Conservation (phyloP, 164 flowering plant species). For the Chimonanthus praecox region DNA sequence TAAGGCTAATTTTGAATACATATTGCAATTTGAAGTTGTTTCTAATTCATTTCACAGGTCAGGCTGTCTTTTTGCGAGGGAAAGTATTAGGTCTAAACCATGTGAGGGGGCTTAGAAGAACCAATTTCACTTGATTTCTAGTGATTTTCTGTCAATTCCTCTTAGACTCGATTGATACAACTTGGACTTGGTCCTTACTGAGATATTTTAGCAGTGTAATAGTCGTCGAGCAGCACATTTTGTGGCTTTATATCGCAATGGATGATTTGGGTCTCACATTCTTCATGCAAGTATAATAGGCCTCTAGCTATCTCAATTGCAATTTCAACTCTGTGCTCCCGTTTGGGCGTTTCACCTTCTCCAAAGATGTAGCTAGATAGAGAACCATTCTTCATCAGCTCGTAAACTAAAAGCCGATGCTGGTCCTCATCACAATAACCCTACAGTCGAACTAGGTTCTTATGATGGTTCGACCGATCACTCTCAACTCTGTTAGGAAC, state of each 20-base stretch:
- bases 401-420: slow-evolving; percentile 20
- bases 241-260: slow-evolving; percentile 27
- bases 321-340: slow-evolving; percentile 22
- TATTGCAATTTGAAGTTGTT: neutral
- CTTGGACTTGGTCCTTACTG: too few species aligned
- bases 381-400: slow-evolving; percentile 21
- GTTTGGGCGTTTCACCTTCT: slow-evolving; percentile 15
- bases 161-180: too few species aligned
- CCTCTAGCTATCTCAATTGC: slow-evolving; percentile 22
- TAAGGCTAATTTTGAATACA: neutral
- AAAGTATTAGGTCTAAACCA: too few species aligned
- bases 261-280: slow-evolving; percentile 21
- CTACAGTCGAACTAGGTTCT: slow-evolving; percentile 19
- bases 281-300: slow-evolving; percentile 19
- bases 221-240: slow-evolving; percentile 18
- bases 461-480: slow-evolving; percentile 28
- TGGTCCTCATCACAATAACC: slow-evolving; percentile 17
- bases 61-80: too few species aligned
- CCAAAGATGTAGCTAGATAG: slow-evolving; percentile 18
- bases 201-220: slow-evolving; percentile 23
- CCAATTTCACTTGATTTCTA: too few species aligned
- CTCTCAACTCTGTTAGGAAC: slow-evolving; percentile 26
- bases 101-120: too few species aligned
- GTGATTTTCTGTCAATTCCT: too few species aligned
- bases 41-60: too few species aligned